Evolutionary conservation across 805 yeast genomes (phyloP), one percentile per base, ranked within the genome.

Genomic region (Pichia membranifaciens): DNA sequence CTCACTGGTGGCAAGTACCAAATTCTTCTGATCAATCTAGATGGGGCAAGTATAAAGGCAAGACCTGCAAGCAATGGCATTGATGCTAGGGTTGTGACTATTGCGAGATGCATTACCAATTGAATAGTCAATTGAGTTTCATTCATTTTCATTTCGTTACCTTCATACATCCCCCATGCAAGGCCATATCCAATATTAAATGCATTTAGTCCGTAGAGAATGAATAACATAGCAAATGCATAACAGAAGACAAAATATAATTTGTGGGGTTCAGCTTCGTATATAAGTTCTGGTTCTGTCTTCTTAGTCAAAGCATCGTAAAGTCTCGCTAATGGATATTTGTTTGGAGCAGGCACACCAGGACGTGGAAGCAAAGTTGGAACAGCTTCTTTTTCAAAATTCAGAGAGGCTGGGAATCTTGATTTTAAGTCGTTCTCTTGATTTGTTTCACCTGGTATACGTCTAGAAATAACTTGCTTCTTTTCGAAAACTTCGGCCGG

Each of bases 191-290:
- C 70, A 41, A 67, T 65, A 17, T 59, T 45, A 5, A 60, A 57
- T 7, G 65, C 65, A 50, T 67, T 78, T 41, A 83, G 61, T 5
- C 84, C 86, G 61, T 87, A 87, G n/a, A 83, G 71, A 2, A 84
- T 70, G 55, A 84, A 78, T 10, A 82, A 79, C 34, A 85, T 66
- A 0, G 89, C 87, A 58, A 83, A 72, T 39, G 86, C 79, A 51
- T 81, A 78, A 59, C 86, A 77, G 18, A 79, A 75, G 10, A 85
- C 67, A 61, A 86, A 87, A 62, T 86, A 87, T 29, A 85, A 69
- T 48, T 84, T 70, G 60, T 87, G 95, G 0, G 93, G 86, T 64
- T 87, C 95, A 22, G 89, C 79, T 69, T 86, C 91, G 64, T 87
- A 87, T 38, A 87, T 73, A 45, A 87, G 68, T 58, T 86, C 95